Evolutionary conservation across 1,284 basidiomycete species (phyloP), one percentile per base, ranked within the genome.

Genomic region (Boletus mariae): DNA sequence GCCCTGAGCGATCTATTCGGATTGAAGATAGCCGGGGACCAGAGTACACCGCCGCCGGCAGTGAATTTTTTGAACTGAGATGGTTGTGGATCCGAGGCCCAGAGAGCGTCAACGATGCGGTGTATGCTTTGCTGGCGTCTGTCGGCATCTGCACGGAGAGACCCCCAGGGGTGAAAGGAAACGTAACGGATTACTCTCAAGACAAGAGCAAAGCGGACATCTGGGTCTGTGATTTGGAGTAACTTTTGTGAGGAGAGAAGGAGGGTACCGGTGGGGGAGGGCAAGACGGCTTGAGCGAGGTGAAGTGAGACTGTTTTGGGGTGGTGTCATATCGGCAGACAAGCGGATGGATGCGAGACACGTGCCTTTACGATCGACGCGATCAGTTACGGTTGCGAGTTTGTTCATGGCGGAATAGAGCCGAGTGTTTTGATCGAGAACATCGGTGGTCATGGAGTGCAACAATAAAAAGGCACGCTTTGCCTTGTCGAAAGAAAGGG

Each of bases 161-260:
- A 81, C 4, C 89, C 89, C 90, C 90, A 92, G 3, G 87, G 84
- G 34, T 79, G 73, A 44, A 82, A 82, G 2, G 88, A 90, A 41
- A 83, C 71, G 61, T 82, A 86, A 12, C 87, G 85, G 31, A 88
- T 70, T 45, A 84, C 76, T 25, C 85, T 83, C 25, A 82, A 74
- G 49, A 87, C 66, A 25, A 89, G 64, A 2, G 78, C 76, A 42
- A 65, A 60, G 40, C 71, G 76, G 17, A 81, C 63, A 2, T 71
- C 60, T 0, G 64, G 63, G 49, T 78, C 71, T 5, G 64, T 59
- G 38, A 78, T 70, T 2, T 59, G 45, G 15, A 60, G 56, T 1
- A 84, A 66, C 4, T 59, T 57, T 13, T 67, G 51, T 3, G 67
- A 58, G 0, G 75, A 66, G 15, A 87, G 69, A 26, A 81, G 64